These are phyloP conservation scores for Boletus subparvulus DNA, from an alignment of 768 basidiomycete genomes.

Conservation along the genomic window DNA sequence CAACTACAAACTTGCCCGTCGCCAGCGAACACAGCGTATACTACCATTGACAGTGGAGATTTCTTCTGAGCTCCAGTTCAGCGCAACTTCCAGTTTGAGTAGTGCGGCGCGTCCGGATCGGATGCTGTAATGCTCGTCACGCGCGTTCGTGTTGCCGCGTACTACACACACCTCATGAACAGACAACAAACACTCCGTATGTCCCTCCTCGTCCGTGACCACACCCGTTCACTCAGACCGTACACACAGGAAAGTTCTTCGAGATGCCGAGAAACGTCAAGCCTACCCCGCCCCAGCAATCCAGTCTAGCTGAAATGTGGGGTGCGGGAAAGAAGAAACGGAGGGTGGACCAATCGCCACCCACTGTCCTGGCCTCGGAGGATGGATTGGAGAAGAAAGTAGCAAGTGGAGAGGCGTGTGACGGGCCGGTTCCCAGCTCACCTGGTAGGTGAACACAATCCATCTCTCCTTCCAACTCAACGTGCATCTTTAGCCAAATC, in stretches of 20 bases:
- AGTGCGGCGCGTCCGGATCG: background rate
- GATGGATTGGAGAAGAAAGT: slow-evolving; percentile 27
- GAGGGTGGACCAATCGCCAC: slow-evolving; percentile 20
- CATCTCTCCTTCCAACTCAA: slow-evolving; percentile 2
- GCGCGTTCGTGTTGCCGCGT: slow-evolving; percentile 14
- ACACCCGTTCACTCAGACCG: background rate
- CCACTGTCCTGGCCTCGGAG: slow-evolving; percentile 22
- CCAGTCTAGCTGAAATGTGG: slow-evolving; percentile 80
- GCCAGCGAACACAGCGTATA: background rate
- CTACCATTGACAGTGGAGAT: background rate
- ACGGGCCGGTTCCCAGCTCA: background rate
- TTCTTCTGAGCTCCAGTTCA: background rate
- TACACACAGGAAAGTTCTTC: slow-evolving; percentile 64
- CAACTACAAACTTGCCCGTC: background rate
- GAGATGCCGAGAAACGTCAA: slow-evolving; percentile 70
- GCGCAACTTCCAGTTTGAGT: background rate
- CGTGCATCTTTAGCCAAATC: slow-evolving; percentile 30
- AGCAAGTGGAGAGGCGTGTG: slow-evolving; percentile 13
- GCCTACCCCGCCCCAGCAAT: slow-evolving; percentile 68
- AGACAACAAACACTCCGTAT: slow-evolving; percentile 75
- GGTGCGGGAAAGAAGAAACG: slow-evolving; percentile 46
- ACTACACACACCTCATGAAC: slow-evolving; percentile 44
- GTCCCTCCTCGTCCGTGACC: slow-evolving; percentile 8
- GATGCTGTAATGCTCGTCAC: slow-evolving; percentile 24
- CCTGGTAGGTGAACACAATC: slow-evolving; percentile 12